These are phyloP conservation scores for Gossypium anomalum DNA, from an alignment of 345 rosid species.

Conservation along the genomic window DNA sequence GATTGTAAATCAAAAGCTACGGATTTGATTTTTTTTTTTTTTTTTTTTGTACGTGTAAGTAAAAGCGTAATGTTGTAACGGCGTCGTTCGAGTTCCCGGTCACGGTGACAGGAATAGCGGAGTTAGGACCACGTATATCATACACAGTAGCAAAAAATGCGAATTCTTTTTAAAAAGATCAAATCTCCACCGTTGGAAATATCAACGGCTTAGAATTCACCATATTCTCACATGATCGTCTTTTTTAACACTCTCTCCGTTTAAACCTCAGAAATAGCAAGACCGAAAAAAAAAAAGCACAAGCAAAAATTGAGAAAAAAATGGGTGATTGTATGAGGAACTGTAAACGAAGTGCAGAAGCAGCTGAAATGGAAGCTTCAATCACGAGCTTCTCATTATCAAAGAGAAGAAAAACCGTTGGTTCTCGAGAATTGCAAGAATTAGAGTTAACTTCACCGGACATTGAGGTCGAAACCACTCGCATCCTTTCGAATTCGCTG, in stretches of 20 bases:
- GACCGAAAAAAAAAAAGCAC: slow-evolving; percentile 15
- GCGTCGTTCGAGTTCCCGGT: not conserved
- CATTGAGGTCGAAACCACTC: slow-evolving; percentile 14
- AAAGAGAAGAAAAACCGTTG: slow-evolving; percentile 29
- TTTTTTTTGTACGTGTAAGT: not conserved
- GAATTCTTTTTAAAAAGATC: too few relatives aligned
- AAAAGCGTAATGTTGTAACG: not conserved
- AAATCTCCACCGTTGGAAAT: slow-evolving; percentile 18
- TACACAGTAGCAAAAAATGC: not conserved
- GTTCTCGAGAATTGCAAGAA: slow-evolving; percentile 9
- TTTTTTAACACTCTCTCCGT: slow-evolving; percentile 15
- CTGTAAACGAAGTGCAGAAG: slow-evolving; percentile 28
- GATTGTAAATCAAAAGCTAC: not conserved
- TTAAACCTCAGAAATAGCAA: slow-evolving; percentile 5
- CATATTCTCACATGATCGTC: not conserved
- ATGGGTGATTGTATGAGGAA: slow-evolving; percentile 37
- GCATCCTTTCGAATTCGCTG: not conserved
- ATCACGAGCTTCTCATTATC: slow-evolving; percentile 25
- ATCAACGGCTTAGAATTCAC: slow-evolving; percentile 5
- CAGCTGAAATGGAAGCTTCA: slow-evolving; percentile 29
- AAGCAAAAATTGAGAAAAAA: slow-evolving; percentile 13
- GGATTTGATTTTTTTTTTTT: not conserved
- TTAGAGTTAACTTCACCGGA: slow-evolving; percentile 14
- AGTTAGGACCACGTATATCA: not conserved
- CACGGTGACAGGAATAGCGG: not conserved